Conservation (phyloP, 164 flowering plant species). For the Taxillus chinensis region DNA sequence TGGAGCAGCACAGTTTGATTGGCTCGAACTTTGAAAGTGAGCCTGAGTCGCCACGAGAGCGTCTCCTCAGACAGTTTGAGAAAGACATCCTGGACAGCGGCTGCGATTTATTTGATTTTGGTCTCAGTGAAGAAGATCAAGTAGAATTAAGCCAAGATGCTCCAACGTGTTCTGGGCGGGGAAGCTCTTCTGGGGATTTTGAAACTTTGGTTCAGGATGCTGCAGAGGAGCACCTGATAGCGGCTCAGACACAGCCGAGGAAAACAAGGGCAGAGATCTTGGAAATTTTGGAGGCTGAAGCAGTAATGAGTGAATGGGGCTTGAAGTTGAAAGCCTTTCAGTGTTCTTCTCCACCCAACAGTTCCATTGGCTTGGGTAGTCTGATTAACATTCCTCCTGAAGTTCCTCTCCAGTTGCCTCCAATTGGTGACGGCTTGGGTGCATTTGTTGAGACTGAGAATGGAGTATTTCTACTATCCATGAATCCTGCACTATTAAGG, state of each 20-base stretch:
- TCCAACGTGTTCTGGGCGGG: constrained; percentile 20
- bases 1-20: constrained; percentile 57
- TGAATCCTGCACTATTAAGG: constrained; percentile 67
- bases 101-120: constrained; percentile 43
- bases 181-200: constrained; percentile 26
- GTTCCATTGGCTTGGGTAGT: constrained; percentile 57
- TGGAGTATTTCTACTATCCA: constrained; percentile 86
- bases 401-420: constrained; percentile 52
- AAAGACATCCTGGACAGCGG: constrained; percentile 56
- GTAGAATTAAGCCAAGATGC: constrained; percentile 17
- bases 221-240: constrained; percentile 31
- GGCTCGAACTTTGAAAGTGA: constrained; percentile 66
- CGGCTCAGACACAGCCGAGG: constrained; percentile 12
- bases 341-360: constrained; percentile 38
- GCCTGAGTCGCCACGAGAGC: constrained; percentile 88
- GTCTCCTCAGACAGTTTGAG: constrained; percentile 74
- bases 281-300: constrained; percentile 78
- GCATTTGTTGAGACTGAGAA: constrained; percentile 63
- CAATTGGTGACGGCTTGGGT: constrained; percentile 85
- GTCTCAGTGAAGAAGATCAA: constrained; percentile 17
- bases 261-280: constrained; percentile 52
- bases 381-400: constrained; percentile 51
- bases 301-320: constrained; percentile 91
- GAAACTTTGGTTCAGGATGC: constrained; percentile 32
- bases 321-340: constrained; percentile 69